A percentile compares a stretch with the other conserved stretches of the same genome.
phyloP scores from a whole-genome alignment of 176 grass and related monocot genomes.

The Aegilops speltoides region DNA sequence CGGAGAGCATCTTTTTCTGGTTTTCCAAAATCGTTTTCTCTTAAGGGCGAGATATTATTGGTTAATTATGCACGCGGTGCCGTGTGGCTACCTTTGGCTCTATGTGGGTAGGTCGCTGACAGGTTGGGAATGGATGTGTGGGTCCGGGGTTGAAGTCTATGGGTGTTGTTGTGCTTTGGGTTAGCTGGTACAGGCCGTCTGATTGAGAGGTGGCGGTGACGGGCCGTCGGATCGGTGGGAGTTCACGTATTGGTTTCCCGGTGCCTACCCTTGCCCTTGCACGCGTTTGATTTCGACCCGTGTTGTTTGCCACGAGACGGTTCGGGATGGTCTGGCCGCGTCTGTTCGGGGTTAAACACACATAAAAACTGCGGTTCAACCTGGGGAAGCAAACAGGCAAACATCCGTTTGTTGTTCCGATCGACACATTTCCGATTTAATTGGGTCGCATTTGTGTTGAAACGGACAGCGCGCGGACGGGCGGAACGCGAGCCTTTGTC shows the following conservation, averaged over 20 bases:
- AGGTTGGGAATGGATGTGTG: accelerated
- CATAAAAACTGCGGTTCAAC: too few species aligned
- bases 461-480: accelerated
- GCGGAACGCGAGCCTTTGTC: too few species aligned
- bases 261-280: neutral
- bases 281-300: too few species aligned
- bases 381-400: too few species aligned
- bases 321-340: too few species aligned
- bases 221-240: slow-evolving; percentile 23
- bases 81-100: neutral
- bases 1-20: slow-evolving; percentile 46
- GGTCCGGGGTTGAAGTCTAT: neutral
- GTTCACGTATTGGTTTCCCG: neutral
- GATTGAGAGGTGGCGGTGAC: neutral
- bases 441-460: accelerated
- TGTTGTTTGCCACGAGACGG: too few species aligned
- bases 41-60: slow-evolving; percentile 18
- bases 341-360: too few species aligned
- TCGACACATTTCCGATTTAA: too few species aligned
- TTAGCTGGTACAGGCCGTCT: neutral
- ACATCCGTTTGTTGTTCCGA: too few species aligned
- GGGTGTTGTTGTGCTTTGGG: neutral
- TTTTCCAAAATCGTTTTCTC: slow-evolving; percentile 7
- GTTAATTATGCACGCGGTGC: slow-evolving; percentile 11
- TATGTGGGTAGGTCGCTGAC: neutral